Percentiles rank a stretch among this genome's conserved stretches.
Evolutionary conservation across 169 alveolate species (phyloP).

Genomic region (Plasmodium gonderi): DNA sequence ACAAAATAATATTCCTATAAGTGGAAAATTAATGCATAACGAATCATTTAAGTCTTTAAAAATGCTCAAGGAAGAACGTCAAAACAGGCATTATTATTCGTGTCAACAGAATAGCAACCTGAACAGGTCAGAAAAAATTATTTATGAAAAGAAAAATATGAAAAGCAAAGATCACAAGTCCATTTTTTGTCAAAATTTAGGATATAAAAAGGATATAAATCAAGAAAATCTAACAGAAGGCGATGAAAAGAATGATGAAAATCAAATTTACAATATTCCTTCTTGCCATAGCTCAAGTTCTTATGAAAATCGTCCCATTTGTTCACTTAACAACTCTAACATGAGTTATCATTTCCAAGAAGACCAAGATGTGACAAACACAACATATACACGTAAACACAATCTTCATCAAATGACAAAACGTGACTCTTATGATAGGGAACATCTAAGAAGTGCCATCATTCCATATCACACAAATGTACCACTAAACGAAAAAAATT

Average conservation of each 20-base stretch:
- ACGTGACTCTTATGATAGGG: neutral
- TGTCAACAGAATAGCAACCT: neutral
- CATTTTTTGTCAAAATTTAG: neutral
- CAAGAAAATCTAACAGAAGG: neutral
- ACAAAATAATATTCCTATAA: constrained; percentile 15
- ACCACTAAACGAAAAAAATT: neutral
- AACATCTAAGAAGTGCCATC: neutral
- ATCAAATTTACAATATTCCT: neutral
- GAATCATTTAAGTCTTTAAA: constrained; percentile 9
- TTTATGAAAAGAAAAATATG: neutral
- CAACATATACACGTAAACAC: neutral
- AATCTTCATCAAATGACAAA: neutral
- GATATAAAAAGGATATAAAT: neutral
- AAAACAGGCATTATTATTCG: neutral
- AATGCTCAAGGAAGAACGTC: neutral
- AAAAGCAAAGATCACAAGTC: neutral
- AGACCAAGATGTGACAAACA: neutral
- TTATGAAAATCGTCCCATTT: neutral
- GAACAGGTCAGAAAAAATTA: neutral
- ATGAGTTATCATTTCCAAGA: neutral
- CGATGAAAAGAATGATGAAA: neutral
- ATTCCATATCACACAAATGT: constrained; percentile 1
- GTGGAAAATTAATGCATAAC: neutral
- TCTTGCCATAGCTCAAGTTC: constrained; percentile 34
- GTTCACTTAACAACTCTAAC: neutral